phyloP scores from a whole-genome alignment of 2,329 filamentous ascomycete species.

The Aspergillus terreus region DNA sequence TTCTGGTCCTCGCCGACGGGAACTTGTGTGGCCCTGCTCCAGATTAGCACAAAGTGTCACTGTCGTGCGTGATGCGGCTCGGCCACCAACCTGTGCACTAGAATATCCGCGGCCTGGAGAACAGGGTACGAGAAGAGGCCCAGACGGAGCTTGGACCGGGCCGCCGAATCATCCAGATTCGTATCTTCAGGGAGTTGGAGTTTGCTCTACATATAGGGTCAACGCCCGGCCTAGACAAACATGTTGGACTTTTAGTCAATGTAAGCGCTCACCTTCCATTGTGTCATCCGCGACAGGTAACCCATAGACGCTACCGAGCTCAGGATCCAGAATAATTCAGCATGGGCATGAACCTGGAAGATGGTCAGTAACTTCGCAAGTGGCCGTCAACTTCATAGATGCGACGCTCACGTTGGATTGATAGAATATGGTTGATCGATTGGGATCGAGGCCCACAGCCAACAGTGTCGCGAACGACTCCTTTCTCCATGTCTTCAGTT shows the following conservation, averaged over 20 bases:
- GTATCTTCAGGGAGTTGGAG: slow-evolving; percentile 60
- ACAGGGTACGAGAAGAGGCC: slow-evolving; percentile 96
- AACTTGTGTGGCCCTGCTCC: slow-evolving; percentile 75
- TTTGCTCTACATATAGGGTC: slow-evolving; percentile 60
- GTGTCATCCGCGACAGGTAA: slow-evolving; percentile 96
- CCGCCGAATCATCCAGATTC: slow-evolving; percentile 53
- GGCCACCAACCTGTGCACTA: slow-evolving; percentile 66
- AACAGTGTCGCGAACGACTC: slow-evolving; percentile 77
- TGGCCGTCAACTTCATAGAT: too few relatives aligned
- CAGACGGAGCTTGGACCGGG: slow-evolving; percentile 68
- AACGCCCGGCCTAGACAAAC: background rate
- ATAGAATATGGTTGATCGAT: slow-evolving; percentile 74
- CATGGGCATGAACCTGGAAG: slow-evolving; percentile 66
- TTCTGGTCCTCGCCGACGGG: slow-evolving; percentile 94
- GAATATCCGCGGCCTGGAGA: slow-evolving; percentile 88
- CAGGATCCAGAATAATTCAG: slow-evolving; percentile 95
- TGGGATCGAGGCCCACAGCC: slow-evolving; percentile 77
- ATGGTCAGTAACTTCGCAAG: slow-evolving; percentile 2
- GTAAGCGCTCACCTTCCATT: slow-evolving; percentile 74
- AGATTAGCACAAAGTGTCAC: slow-evolving; percentile 13
- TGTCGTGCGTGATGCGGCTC: background rate
- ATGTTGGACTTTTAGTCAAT: too few relatives aligned
- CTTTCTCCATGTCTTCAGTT: slow-evolving; percentile 62
- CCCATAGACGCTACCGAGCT: slow-evolving; percentile 89
- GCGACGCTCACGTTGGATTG: slow-evolving; percentile 65